Conservation (phyloP, 2,329 filamentous ascomycete species). For the Sporothrix pallida region DNA sequence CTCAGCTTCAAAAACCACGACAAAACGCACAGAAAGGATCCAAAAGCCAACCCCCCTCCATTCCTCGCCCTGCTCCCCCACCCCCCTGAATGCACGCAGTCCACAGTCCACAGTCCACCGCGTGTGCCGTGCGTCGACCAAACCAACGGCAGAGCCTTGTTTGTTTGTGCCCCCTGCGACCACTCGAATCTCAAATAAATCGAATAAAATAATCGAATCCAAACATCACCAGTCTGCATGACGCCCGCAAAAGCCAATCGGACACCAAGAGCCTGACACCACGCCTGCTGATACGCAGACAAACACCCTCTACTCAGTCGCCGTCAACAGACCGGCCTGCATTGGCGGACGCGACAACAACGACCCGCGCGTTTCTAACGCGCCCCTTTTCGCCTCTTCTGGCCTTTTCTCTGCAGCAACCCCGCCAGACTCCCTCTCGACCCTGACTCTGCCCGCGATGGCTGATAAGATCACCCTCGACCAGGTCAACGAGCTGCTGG, state of each 20-base stretch:
- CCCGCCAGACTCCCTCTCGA: not conserved
- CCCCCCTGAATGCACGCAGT: constrained; percentile 15
- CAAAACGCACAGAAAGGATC: not conserved
- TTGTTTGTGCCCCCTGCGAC: not conserved
- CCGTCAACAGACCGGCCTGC: not conserved
- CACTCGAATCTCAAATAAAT: not conserved
- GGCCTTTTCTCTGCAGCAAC: not conserved
- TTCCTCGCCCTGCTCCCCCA: constrained; percentile 10
- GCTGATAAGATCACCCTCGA: constrained; percentile 46
- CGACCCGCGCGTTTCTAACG: constrained; percentile 19
- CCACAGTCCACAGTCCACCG: constrained; percentile 20
- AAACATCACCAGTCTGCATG: not conserved
- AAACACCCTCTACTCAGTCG: not conserved
- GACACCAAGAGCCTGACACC: not conserved
- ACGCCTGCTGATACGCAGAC: not conserved
- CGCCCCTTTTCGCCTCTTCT: not conserved
- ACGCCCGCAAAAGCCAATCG: not conserved
- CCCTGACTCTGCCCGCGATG: constrained; percentile 41
- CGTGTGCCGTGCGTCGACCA: constrained; percentile 23
- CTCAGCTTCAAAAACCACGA: not conserved
- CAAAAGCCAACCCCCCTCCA: constrained; percentile 22
- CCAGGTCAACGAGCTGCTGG: constrained; percentile 51
- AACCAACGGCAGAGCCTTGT: constrained; percentile 3
- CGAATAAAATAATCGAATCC: no score
- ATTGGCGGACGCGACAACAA: not conserved